Evolutionary conservation across 805 yeast genomes (phyloP), one percentile per base, ranked within the genome.

Genomic region (Suhomyces prunicola): DNA sequence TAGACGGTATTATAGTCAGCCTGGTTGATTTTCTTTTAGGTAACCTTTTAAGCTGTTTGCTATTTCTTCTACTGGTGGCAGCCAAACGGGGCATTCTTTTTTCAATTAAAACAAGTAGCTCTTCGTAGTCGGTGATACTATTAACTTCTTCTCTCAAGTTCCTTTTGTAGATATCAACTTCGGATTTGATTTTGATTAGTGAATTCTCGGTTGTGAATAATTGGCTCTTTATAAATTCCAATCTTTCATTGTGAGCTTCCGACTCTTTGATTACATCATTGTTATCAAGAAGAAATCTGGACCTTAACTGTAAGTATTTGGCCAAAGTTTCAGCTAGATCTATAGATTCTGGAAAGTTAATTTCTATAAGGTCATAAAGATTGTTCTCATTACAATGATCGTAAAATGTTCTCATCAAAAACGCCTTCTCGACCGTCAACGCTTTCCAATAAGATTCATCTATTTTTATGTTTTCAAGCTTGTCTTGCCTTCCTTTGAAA

Each of bases 311-410:
- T 44, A 90, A 71, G 61, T 88, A 88, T 29, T 72, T 75, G 42
- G 78, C 77, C 23, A 91, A 67, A 9, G 80, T 70, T 19, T 77
- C 78, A 0, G 96, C 87, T 52, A 91, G 76, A 50, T 78, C 84
- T 1, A 90, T 79, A 4, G 94, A 82, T 56, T 89, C 97, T 0
- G 97, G 97, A 66, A 86, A 86, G 57, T 80, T 82, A 13, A 75
- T 74, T 46, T 90, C 96, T 26, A 89, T 73, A 8, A 80, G 68
- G 19, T 83, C 86, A 40, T 68, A 66, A 48, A 81, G 65, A 19
- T 79, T 73, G 54, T 82, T 74, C 17, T 79, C 81, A 47, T 70
- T 71, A 66, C 96, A 90, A 64, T 82, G 83, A 40, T 80, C 79
- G 62, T 81, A 87, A 61, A 83, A 87, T 2, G 84, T 78, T 51